A percentile compares a stretch with the other conserved stretches of the same genome.
phyloP scores from a whole-genome alignment of 164 flowering plant genomes.

The Akebia trifoliata region DNA sequence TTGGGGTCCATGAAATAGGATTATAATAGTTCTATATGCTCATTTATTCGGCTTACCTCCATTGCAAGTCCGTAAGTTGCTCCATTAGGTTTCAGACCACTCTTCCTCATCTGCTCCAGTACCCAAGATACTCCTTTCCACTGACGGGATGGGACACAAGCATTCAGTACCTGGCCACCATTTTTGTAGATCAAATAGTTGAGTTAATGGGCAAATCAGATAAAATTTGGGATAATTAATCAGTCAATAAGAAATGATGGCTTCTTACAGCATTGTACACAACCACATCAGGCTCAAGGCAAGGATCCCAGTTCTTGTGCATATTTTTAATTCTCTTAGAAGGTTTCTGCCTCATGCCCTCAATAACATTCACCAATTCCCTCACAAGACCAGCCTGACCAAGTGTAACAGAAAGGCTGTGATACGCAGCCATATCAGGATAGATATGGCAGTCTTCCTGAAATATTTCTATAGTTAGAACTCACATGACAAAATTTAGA shows the following conservation, averaged over 20 bases:
- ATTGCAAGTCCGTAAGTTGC: slow-evolving; percentile 96
- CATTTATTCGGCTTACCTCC: slow-evolving; percentile 58
- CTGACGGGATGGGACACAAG: slow-evolving; percentile 67
- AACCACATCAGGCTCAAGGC: slow-evolving; percentile 85
- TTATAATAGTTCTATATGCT: not conserved
- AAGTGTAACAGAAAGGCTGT: slow-evolving; percentile 73
- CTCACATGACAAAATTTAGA: not conserved
- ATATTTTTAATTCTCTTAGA: slow-evolving; percentile 40
- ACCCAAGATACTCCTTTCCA: slow-evolving; percentile 98
- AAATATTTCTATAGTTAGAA: slow-evolving; percentile 11
- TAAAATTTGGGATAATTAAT: not conserved
- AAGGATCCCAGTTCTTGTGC: slow-evolving; percentile 73
- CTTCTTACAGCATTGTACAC: slow-evolving; percentile 86
- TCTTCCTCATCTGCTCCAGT: slow-evolving; percentile 66
- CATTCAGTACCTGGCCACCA: slow-evolving; percentile 66
- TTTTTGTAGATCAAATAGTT: slow-evolving; percentile 7
- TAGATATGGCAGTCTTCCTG: slow-evolving; percentile 74
- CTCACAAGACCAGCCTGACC: slow-evolving; percentile 91
- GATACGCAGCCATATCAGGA: slow-evolving; percentile 94
- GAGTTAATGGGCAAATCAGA: not conserved
- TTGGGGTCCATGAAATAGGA: no score
- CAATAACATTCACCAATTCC: slow-evolving; percentile 61
- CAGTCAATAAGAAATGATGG: not conserved
- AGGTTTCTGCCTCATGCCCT: slow-evolving; percentile 74
- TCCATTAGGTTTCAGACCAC: slow-evolving; percentile 68